These are phyloP conservation scores for Coriaria nepalensis DNA, from an alignment of 306 rosid species.

Conservation along the genomic window DNA sequence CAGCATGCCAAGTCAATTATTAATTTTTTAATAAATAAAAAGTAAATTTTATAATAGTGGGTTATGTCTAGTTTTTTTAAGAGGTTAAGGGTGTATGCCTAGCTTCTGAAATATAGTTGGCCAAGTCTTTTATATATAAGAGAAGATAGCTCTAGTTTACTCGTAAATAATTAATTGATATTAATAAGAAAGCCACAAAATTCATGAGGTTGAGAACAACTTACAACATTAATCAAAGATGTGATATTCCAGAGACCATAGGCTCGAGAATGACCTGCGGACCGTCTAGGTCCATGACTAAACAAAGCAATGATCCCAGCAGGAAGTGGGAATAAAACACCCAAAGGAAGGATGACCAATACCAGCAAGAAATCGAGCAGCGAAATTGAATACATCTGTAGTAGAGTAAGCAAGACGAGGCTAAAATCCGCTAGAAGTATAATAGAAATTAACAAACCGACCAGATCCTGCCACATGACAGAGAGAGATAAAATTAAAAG, in stretches of 20 bases:
- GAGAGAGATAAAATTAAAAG: conserved; percentile 13
- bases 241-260: conserved; percentile 93
- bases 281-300: conserved; percentile 85
- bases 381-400: conserved; percentile 79
- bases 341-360: conserved; percentile 71
- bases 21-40: too few relatives aligned
- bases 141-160: too few relatives aligned
- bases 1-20: too few relatives aligned
- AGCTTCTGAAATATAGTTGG: too few relatives aligned
- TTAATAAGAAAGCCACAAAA: too few relatives aligned
- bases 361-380: conserved; percentile 55
- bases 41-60: too few relatives aligned
- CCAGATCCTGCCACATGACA: conserved; percentile 59
- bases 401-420: conserved; percentile 63
- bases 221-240: conserved; percentile 89
- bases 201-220: conserved; percentile 21
- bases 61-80: too few relatives aligned
- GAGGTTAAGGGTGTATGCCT: too few relatives aligned
- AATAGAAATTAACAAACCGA: conserved; percentile 71
- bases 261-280: conserved; percentile 79
- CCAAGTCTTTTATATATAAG: too few relatives aligned
- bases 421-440: conserved; percentile 79
- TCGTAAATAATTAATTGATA: too few relatives aligned
- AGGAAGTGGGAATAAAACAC: conserved; percentile 73
- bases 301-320: conserved; percentile 92